phyloP scores from a whole-genome alignment of 2,329 filamentous ascomycete genomes.

The Cladosporium austrohemisphaericum region DNA sequence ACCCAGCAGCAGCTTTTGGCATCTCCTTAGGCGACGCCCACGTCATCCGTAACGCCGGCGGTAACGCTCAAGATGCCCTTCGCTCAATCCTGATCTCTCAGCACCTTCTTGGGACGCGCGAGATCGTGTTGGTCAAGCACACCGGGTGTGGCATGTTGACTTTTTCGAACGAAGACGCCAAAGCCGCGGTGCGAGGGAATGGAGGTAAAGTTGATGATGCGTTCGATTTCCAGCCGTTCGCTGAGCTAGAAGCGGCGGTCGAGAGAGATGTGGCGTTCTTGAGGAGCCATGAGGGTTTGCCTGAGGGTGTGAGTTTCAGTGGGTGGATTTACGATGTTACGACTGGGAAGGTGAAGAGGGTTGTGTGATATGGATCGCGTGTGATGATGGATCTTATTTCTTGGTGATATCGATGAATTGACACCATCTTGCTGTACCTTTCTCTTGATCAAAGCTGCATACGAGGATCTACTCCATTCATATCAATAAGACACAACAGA shows the following conservation, averaged over 20 bases:
- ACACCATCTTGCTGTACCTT: neutral
- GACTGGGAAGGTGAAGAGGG: conserved; percentile 58
- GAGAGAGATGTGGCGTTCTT: conserved; percentile 63
- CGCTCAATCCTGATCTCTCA: conserved; percentile 74
- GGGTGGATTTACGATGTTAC: conserved; percentile 79
- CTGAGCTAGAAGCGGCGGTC: conserved; percentile 61
- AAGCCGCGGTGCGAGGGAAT: conserved; percentile 55
- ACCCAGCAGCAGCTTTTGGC: conserved; percentile 66
- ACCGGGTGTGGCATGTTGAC: conserved; percentile 71
- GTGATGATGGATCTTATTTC: too few relatives aligned
- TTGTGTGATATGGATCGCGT: too few relatives aligned
- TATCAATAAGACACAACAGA: too few relatives aligned
- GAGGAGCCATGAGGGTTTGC: conserved; percentile 56
- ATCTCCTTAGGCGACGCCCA: conserved; percentile 73
- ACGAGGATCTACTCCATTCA: too few relatives aligned
- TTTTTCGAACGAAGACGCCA: conserved; percentile 58
- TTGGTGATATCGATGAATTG: too few relatives aligned
- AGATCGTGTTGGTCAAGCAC: conserved; percentile 72
- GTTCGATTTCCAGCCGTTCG: conserved; percentile 61
- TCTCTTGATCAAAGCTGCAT: too few relatives aligned
- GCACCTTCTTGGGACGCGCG: conserved; percentile 71
- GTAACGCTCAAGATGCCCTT: conserved; percentile 59
- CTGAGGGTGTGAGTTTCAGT: conserved; percentile 58
- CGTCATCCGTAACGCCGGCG: conserved; percentile 64
- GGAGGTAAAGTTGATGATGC: conserved; percentile 20